Conservation (phyloP, 2,329 filamentous ascomycete species). For the Aspergillus thermomutatus region DNA sequence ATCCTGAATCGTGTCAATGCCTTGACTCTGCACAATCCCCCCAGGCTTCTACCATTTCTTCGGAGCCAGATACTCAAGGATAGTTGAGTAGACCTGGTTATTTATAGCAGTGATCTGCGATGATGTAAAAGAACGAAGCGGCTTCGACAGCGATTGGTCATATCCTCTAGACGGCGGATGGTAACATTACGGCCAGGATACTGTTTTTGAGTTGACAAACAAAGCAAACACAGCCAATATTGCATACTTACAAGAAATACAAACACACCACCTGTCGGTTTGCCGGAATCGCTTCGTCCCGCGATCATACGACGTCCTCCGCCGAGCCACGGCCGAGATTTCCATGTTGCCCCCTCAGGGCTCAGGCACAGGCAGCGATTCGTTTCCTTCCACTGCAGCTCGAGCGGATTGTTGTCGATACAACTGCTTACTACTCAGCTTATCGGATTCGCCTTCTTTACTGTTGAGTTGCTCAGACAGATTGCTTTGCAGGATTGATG, state of each 20-base stretch:
- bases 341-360: neutral
- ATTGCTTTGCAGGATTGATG: neutral
- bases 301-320: conserved; percentile 30
- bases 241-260: neutral
- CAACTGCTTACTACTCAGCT: neutral
- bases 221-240: too few relatives aligned
- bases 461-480: neutral
- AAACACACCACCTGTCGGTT: conserved; percentile 8
- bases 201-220: too few relatives aligned
- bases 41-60: too few relatives aligned
- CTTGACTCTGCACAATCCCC: too few relatives aligned
- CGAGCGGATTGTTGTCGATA: neutral
- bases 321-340: neutral
- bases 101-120: too few relatives aligned
- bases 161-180: too few relatives aligned
- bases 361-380: neutral
- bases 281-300: conserved; percentile 28
- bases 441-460: neutral
- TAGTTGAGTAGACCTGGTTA: too few relatives aligned
- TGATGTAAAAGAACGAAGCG: too few relatives aligned
- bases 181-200: too few relatives aligned
- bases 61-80: too few relatives aligned
- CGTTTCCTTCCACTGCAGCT: neutral
- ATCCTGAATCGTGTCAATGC: too few relatives aligned
- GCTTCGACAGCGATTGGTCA: too few relatives aligned